Base-by-base conservation (phyloP, 495 filamentous ascomycete genomes). In the Melanomma pulvis-pyrius region DNA sequence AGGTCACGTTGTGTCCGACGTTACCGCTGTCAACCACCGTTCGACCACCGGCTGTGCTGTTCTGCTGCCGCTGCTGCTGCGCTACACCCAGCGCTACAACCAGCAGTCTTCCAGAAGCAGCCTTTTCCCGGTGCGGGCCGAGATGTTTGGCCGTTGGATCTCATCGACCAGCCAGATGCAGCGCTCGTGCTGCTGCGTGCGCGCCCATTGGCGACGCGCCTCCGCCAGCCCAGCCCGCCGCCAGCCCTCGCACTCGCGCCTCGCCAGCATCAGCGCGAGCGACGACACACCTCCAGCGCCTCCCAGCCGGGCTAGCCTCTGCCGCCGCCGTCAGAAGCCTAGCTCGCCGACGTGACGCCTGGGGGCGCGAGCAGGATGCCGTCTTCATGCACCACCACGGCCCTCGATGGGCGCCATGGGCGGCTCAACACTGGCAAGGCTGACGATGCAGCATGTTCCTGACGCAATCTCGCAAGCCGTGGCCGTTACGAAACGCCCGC, bases 381-480 rank as follows among this genome's bases (percentile, higher is more conserved):
- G 11, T 61, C 19, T 67, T 67, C 68, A 71, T 66, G 62, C 63
- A 21, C 21, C 54, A 32, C 54, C 54, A 46, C 30, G 32, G 17
- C 22, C 19, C 32, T 21, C 17, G 25, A 41, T 44, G 54, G 54
- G 51, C 68, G 63, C 60, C 47, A 32, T 66, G 56, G 56, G 69
- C 69, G 69, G 69, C 69, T 71, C 65, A 67, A 61, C 13, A 62
- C 25, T 25, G 41, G 56, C 60, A 71, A 65, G 69, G 69, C 69
- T 71, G 68, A 65, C 9, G 54, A 67, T 60, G 59, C 59, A 55
- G 26, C 36, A 58, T 64, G 65, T 71, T 68, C 69, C 69, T 71
- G 69, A 71, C 69, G 69, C 69, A 71, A 71, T 71, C 54, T 71
- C 60, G 59, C 61, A 51, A 44, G 68, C 68, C 68, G 54, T 67